Conservation (phyloP, 2,329 filamentous ascomycete genomes). For the Trichoderma aggressivum region DNA sequence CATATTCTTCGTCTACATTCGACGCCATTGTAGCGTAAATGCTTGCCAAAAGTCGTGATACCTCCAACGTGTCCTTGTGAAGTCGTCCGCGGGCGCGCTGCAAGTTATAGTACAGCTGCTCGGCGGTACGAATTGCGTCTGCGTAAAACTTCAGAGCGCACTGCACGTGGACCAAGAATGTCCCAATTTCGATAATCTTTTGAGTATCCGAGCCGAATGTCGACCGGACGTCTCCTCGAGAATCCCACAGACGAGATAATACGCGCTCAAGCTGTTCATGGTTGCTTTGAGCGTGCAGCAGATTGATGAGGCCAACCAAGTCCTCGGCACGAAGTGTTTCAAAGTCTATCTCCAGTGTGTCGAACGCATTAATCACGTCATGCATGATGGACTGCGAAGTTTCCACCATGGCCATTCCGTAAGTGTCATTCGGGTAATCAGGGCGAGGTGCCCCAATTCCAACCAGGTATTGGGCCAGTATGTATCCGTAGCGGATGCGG, state of each 20-base stretch:
- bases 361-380: constrained; percentile 38
- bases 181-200: neutral
- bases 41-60: constrained; percentile 26
- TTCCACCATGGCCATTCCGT: neutral
- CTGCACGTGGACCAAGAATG: neutral
- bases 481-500: constrained; percentile 43
- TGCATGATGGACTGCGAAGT: neutral
- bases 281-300: constrained; percentile 47
- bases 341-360: constrained; percentile 42
- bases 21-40: constrained; percentile 19
- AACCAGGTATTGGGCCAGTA: constrained; percentile 43
- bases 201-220: neutral
- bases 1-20: neutral
- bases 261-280: constrained; percentile 42
- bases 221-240: constrained; percentile 24
- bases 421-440: constrained; percentile 24
- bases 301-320: constrained; percentile 42
- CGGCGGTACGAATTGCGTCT: constrained; percentile 25
- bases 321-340: constrained; percentile 42
- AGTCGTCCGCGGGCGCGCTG: constrained; percentile 27
- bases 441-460: constrained; percentile 37
- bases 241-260: constrained; percentile 25
- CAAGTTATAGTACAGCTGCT: constrained; percentile 29
- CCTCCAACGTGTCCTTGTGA: constrained; percentile 26
- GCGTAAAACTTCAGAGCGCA: neutral